A percentile compares a stretch with the other conserved stretches of the same genome.
Conservation (phyloP, 495 filamentous ascomycete genomes). For the Aspergillus saccharolyticus region DNA sequence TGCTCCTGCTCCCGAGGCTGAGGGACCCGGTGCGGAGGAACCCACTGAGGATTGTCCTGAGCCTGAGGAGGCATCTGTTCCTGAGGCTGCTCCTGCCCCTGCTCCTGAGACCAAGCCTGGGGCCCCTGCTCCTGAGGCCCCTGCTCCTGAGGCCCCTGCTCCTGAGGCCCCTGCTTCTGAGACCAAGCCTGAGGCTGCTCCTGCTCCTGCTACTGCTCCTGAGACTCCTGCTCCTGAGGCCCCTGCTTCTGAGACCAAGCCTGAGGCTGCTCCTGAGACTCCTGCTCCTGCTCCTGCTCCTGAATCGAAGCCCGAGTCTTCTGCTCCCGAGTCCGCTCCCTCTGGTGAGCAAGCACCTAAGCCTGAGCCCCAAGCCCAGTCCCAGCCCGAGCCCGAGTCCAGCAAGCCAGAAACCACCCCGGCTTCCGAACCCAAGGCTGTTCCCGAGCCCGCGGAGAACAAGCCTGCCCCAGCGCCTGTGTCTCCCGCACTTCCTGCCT, state of each 20-base stretch:
- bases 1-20: constrained; percentile 17
- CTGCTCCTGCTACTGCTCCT: not conserved
- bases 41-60: constrained; percentile 1
- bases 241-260: not conserved
- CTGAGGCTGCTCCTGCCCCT: not conserved
- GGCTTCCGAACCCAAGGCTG: not conserved
- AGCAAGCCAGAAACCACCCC: not conserved
- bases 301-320: too few species aligned
- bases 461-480: not conserved
- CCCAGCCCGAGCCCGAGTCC: not conserved
- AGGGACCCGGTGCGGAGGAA: constrained; percentile 1
- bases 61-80: not conserved
- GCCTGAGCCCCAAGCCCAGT: not conserved
- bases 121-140: not conserved
- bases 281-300: not conserved
- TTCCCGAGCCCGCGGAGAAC: not conserved
- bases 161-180: not conserved
- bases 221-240: not conserved
- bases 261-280: not conserved
- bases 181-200: not conserved
- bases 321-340: too few species aligned
- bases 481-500: constrained; percentile 1
- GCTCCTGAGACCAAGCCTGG: not conserved
- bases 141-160: not conserved
- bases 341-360: too few species aligned